Evolutionary conservation across 1,284 basidiomycete species (phyloP), one percentile per base, ranked within the genome.

Genomic region (Salmacisia buchloeana): DNA sequence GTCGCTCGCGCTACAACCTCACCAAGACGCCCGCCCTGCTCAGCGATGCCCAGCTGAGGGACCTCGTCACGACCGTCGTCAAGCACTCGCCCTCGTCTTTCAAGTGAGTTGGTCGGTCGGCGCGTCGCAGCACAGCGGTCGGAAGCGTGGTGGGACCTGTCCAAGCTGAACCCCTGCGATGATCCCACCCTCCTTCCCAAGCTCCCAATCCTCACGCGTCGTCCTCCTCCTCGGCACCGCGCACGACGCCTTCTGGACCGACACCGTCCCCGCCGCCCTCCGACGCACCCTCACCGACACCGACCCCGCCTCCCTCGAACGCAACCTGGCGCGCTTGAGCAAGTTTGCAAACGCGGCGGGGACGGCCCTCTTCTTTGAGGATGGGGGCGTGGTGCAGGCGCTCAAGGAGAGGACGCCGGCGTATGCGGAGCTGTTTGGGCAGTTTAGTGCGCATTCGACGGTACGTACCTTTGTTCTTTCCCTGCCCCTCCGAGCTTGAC

Each of bases 311-410:
- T 23, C 31, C 2, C 33, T 69, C 38, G 46, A 71, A 15, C 45
- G 60, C 7, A 70, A 72, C 6, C 52, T 68, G 21, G 63, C 61
- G 15, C 70, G 75, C 12, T 73, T 83, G 41, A 72, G 73, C 39
- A 69, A 68, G 21, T 83, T 83, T 75, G 71, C 75, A 57, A 68
- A 75, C 10, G 83, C 78, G 10, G 78, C 81, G 64, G 83, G 82
- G 31, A 83, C 84, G 9, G 79, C 84, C 43, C 66, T 83, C 52
- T 82, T 84, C 75, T 84, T 74, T 60, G 76, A 78, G 59, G 62
- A 65, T 38, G 58, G 62, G 25, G 63, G 52, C 13, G 62, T 69
- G 18, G 68, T 79, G 39, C 62, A 77, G 56, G 65, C 62, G 3
- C 60, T 73, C 12, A 79, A 83, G 67, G 75, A 78, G 33, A 80